A percentile compares a stretch with the other conserved stretches of the same genome.
Conservation (phyloP, 257 asterid genomes). For the Sherardia arvensis region DNA sequence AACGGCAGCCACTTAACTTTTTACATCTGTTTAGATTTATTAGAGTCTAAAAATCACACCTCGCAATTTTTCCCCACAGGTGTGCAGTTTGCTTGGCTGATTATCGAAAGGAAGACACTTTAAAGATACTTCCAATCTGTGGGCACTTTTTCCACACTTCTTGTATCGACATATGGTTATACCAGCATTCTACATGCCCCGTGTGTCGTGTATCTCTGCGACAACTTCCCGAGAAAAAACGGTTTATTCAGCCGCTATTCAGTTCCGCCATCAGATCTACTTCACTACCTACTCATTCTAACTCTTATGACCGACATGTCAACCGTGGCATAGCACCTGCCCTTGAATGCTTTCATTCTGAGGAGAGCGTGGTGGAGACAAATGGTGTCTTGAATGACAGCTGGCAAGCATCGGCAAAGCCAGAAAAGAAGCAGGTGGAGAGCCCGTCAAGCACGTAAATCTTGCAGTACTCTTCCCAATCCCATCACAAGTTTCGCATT, state of each 20-base stretch:
- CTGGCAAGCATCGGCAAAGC: slow-evolving; percentile 15
- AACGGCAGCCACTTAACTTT: background rate
- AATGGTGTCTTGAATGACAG: slow-evolving; percentile 9
- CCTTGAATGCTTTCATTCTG: slow-evolving; percentile 14
- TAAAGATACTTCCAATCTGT: slow-evolving; percentile 59
- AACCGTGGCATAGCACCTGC: slow-evolving; percentile 20
- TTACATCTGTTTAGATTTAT: background rate
- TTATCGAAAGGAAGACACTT: slow-evolving; percentile 53
- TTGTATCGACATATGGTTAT: slow-evolving; percentile 79
- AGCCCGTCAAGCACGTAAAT: slow-evolving; percentile 30
- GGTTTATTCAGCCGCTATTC: slow-evolving; percentile 60
- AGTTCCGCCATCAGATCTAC: slow-evolving; percentile 55
- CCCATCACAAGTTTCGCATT: background rate
- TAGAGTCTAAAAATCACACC: background rate
- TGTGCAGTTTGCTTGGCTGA: slow-evolving; percentile 73
- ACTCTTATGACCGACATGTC: slow-evolving; percentile 26
- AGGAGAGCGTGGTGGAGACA: slow-evolving; percentile 14
- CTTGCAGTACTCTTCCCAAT: background rate
- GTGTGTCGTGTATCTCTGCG: slow-evolving; percentile 78
- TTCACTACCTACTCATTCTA: slow-evolving; percentile 23
- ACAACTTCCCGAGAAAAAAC: slow-evolving; percentile 42
- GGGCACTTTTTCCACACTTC: slow-evolving; percentile 71
- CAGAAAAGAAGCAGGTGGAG: slow-evolving; percentile 25
- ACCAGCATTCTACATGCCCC: slow-evolving; percentile 73
- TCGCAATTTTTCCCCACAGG: slow-evolving; percentile 23